Evolutionary conservation across 208 protist species (phyloP), one percentile per base, ranked within the genome.

Genomic region (Leishmania braziliensis): DNA sequence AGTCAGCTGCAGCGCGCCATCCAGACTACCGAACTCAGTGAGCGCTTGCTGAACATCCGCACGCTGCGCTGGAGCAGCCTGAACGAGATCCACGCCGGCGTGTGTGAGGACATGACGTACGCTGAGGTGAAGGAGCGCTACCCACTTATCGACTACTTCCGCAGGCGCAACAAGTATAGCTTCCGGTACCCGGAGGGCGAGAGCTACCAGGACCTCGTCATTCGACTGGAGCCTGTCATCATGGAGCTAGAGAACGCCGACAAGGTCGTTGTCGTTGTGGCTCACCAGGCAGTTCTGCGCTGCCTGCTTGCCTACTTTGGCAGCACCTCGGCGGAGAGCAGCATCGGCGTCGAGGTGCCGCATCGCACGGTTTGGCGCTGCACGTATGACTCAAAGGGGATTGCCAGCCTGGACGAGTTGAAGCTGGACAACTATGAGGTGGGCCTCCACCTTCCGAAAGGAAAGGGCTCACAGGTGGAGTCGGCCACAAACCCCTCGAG

Each of bases 111-210:
- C 72, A 83, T 97, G 80, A 97, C 95, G 0, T 94, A 96, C 84
- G 90, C 71, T 18, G 95, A 98, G 72, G 92, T 98, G 58, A 85
- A 82, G 54, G 56, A 82, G 69, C 71, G 85, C 70, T 95, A 97
- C 83, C 92, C 93, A 3, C 80, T 96, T 56, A 96, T 98, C 79
- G 84, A 93, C 62, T 79, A 93, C 39, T 96, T 97, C 54, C 88
- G 94, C 46, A 87, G 88, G 36, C 79, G 87, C 65, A 95, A 84
- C 87, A 98, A 96, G 84, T 98, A 96, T 78, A 91, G 91, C 48
- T 98, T 96, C 70, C 94, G 95, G 63, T 98, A 98, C 80, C 95
- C 95, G 0, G 88, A 91, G 18, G 95, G 95, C 3, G 95, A 98
- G 82, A 96, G 92, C 79, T 98, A 98, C 70, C 94, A 98, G 72